Conservation (phyloP, 1,139 yeast genomes). For the Kodamaea sp. region DNA sequence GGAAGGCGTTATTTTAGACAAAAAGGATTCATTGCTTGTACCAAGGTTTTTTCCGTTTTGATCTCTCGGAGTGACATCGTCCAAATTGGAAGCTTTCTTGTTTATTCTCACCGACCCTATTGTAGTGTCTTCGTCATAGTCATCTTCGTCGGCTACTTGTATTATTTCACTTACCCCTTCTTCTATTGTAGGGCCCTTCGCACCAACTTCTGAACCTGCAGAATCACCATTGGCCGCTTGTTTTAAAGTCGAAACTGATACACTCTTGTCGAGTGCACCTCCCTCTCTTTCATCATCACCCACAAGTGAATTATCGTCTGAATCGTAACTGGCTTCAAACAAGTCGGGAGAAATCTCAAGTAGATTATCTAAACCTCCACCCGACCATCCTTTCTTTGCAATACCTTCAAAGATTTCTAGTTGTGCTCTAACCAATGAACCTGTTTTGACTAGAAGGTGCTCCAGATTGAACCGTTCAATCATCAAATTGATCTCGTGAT, state of each 20-base stretch:
- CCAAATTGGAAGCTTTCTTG: not conserved
- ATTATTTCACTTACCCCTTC: constrained; percentile 1
- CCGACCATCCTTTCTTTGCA: constrained; percentile 84
- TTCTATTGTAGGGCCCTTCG: constrained; percentile 1
- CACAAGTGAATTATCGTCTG: constrained; percentile 5
- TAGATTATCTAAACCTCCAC: constrained; percentile 78
- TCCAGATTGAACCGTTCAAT: constrained; percentile 42
- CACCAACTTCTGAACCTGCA: not conserved
- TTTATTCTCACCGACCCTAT: not conserved
- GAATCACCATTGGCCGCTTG: constrained; percentile 4
- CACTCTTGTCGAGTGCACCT: constrained; percentile 10
- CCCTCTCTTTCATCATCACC: not conserved
- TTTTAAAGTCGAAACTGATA: constrained; percentile 13
- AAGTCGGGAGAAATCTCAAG: constrained; percentile 56
- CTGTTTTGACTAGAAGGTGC: constrained; percentile 54
- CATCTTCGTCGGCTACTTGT: constrained; percentile 5
- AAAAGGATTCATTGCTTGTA: not conserved
- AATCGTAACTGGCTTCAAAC: constrained; percentile 29
- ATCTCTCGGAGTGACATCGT: not conserved
- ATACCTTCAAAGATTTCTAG: constrained; percentile 79
- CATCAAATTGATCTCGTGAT: constrained; percentile 62
- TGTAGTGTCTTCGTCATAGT: constrained; percentile 6
- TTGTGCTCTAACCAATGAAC: constrained; percentile 73
- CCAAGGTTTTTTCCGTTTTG: not conserved
- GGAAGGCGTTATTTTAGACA: constrained; percentile 1